Conservation (phyloP, 2,329 filamentous ascomycete genomes). For the Teratosphaeria pseudoeucalypti region DNA sequence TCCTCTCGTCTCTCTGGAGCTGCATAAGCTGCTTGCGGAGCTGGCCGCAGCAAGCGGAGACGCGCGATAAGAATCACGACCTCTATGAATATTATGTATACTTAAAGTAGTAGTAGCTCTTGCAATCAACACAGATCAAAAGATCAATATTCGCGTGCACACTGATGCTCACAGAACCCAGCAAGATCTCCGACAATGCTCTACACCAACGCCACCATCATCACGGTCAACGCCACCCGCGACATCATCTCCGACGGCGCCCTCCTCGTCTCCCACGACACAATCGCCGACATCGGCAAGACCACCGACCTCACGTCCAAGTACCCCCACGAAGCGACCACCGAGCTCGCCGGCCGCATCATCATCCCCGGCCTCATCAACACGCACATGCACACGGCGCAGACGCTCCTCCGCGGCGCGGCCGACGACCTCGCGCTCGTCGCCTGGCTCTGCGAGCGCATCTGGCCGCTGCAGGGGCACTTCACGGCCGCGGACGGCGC, state of each 20-base stretch:
- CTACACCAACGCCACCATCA: constrained; percentile 41
- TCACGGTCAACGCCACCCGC: constrained; percentile 39
- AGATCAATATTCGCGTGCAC: too few species aligned
- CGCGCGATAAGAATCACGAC: neutral
- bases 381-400: constrained; percentile 41
- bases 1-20: too few species aligned
- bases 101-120: neutral
- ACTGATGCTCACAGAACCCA: too few species aligned
- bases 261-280: constrained; percentile 30
- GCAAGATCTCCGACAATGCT: constrained; percentile 23
- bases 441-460: constrained; percentile 42
- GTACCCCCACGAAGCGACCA: constrained; percentile 23
- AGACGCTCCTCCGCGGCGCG: constrained; percentile 39
- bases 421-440: constrained; percentile 43
- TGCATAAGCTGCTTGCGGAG: neutral
- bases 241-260: constrained; percentile 40
- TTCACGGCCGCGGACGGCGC: constrained; percentile 40
- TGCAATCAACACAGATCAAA: neutral
- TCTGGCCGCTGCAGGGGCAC: constrained; percentile 39
- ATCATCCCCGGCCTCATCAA: constrained; percentile 42
- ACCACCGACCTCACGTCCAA: constrained; percentile 20
- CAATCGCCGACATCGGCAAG: constrained; percentile 37
- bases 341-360: constrained; percentile 33
- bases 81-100: neutral
- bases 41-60: neutral